Base-by-base conservation (phyloP, 306 rosid genomes). In the Betula pendula region DNA sequence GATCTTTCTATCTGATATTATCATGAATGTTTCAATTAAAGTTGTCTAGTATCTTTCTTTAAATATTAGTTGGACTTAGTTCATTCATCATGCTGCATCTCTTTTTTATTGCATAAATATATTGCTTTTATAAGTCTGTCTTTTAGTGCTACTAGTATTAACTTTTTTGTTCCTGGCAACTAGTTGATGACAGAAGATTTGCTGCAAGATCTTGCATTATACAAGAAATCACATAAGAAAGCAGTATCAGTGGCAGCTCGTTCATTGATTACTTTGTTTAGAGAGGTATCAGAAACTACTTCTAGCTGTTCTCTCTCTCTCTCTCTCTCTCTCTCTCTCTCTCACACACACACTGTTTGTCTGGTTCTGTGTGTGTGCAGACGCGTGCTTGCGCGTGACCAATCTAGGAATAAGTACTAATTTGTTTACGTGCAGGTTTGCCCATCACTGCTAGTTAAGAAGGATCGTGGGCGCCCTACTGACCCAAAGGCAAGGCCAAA, bases 191-290 rank as follows among this genome's bases (percentile, higher is more conserved):
- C 89, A 15, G 97, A 92, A 82, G 97, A 94, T 60, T 83, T 89
- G 80, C 88, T 94, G 77, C 97, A 90, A 90, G 98, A 92, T 81
- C 98, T 94, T 89, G 97, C 89, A 5, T 76, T 94, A 44, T 92
- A 94, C 80, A 94, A 94, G 93, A 94, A 94, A 72, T 89, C 97
- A 14, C 98, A 87, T 82, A 94, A 92, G 87, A 94, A 94, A 84
- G 91, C 92, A 75, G 87, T 94, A 80, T 94, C 98, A 75, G 48
- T 90, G 19, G 93, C 98, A 44, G 91, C 98, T 45, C 93, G 96
- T 59, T 90, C 98, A 75, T 89, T 94, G 67, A 88, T 94, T 81
- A 85, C 89, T 44, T 83, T 94, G 79, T 94, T 90, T 83, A 86
- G 97, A 83, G 96, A 92, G 97, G 96, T 94, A 70, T 44, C 20